Conservation (phyloP, 164 flowering plant genomes). For the Chimonanthus praecox region DNA sequence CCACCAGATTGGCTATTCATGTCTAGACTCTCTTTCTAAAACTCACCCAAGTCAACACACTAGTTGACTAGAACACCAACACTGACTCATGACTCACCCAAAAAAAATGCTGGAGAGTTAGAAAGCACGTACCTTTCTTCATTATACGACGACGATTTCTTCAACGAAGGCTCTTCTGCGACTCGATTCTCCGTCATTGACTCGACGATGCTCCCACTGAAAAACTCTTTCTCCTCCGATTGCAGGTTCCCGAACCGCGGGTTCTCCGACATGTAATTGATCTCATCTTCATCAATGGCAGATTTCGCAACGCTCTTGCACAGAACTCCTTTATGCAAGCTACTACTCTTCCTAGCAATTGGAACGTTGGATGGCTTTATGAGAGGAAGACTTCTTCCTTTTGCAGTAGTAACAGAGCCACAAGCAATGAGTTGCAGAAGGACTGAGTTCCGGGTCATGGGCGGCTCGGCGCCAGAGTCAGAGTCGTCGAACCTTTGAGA, state of each 20-base stretch:
- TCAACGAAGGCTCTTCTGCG: conserved; percentile 25
- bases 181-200: conserved; percentile 35
- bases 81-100: background rate
- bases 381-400: conserved; percentile 24
- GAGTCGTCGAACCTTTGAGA: conserved; percentile 34
- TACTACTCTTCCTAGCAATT: conserved; percentile 20
- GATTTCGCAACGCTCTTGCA: conserved; percentile 26
- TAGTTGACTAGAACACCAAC: background rate
- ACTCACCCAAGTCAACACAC: background rate
- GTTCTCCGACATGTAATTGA: conserved; percentile 72
- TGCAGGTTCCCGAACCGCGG: conserved; percentile 73
- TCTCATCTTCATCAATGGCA: conserved; percentile 30
- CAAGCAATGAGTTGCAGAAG: conserved; percentile 71
- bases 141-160: conserved; percentile 65
- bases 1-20: too few species aligned
- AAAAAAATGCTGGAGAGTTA: background rate
- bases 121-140: conserved; percentile 51
- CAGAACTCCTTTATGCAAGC: conserved; percentile 38
- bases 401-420: conserved; percentile 34
- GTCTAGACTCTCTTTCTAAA: too few species aligned
- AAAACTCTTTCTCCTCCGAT: conserved; percentile 77
- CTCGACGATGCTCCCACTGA: conserved; percentile 90
- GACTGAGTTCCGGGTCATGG: conserved; percentile 43
- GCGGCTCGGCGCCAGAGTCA: conserved; percentile 13
- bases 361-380: conserved; percentile 8